Base-by-base conservation (phyloP, 768 basidiomycete genomes). In the Flagelloscypha sp. region DNA sequence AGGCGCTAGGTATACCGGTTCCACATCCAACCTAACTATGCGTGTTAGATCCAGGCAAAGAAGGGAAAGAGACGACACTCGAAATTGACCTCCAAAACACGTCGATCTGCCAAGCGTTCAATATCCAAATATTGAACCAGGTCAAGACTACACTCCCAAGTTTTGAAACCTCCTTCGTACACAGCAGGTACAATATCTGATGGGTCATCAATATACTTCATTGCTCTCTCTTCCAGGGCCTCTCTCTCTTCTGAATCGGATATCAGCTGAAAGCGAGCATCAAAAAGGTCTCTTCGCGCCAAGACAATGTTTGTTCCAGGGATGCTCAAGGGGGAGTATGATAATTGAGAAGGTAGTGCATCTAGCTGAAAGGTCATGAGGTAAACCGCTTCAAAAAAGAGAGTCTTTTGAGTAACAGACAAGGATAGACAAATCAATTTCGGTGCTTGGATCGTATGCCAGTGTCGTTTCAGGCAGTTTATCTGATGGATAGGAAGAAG, bases 81-180 rank as follows among this genome's bases (percentile, higher is more conserved):
- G n/a, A 23, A 21, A 3, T 8, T 22, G 41, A 85, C 92, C 74
- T 93, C 93, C 8, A 93, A 49, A 7, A 86, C 57, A 11, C 68
- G 66, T 47, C 68, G 73, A 1, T 80, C 83, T 21, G 46, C 49
- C 4, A 63, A 44, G 17, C 40, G 36, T 4, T 39, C 34, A 19
- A 46, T 47, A 36, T 68, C 61, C 9, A 86, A 61, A 46, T 79
- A 82, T 22, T 74, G 66, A 0, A 84, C 85, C 2, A 98, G 65
- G 55, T 98, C 94, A 10, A 92, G 58, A 31, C 86, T 84, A 46
- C 89, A 94, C 55, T 99, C 94, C 94, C 94, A 99, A 2, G 92
- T 97, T 59, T 98, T 97, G 34, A 98, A 55, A 5, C 94, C 94
- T 15, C 94, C 94, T 60, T 99, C 94, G 46, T 99, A 98, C 1